Evolutionary conservation across 768 basidiomycete species (phyloP).

Genomic region (Lactarius evosmus): DNA sequence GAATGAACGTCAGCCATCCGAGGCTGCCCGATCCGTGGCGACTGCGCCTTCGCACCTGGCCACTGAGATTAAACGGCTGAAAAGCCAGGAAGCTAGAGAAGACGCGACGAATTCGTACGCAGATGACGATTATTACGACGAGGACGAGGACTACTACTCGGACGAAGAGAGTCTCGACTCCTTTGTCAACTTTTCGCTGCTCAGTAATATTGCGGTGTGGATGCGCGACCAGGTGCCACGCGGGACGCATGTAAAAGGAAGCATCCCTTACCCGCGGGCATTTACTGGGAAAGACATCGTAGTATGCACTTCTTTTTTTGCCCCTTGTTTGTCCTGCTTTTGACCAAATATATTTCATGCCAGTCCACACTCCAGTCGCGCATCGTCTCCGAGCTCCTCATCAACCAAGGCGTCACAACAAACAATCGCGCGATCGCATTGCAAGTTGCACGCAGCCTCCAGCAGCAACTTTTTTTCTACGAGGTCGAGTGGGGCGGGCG

Average conservation of each 20-base stretch:
- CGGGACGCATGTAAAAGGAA: slow-evolving; percentile 85
- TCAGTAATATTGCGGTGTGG: slow-evolving; percentile 87
- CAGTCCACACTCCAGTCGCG: slow-evolving; percentile 87
- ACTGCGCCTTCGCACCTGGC: slow-evolving; percentile 27
- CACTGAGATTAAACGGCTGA: slow-evolving; percentile 30
- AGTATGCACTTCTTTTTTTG: slow-evolving; percentile 45
- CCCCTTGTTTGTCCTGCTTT: not conserved
- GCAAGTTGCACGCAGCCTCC: slow-evolving; percentile 84
- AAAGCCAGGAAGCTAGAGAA: slow-evolving; percentile 35
- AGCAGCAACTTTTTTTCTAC: slow-evolving; percentile 91
- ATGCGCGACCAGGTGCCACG: slow-evolving; percentile 87
- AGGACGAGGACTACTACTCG: slow-evolving; percentile 51
- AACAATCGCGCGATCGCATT: slow-evolving; percentile 81
- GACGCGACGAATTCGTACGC: slow-evolving; percentile 39
- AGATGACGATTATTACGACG: slow-evolving; percentile 41
- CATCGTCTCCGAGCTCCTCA: slow-evolving; percentile 78
- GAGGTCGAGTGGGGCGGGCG: slow-evolving; percentile 94
- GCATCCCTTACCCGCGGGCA: slow-evolving; percentile 83
- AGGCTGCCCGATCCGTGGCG: slow-evolving; percentile 17
- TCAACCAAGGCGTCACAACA: slow-evolving; percentile 68
- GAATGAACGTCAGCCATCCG: slow-evolving; percentile 15
- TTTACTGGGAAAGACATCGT: slow-evolving; percentile 96
- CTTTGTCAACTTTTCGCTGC: slow-evolving; percentile 84
- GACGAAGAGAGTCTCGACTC: slow-evolving; percentile 59
- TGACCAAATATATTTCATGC: slow-evolving; percentile 7